phyloP scores from a whole-genome alignment of 2,329 filamentous ascomycete genomes.

The Calonectria hongkongensis region DNA sequence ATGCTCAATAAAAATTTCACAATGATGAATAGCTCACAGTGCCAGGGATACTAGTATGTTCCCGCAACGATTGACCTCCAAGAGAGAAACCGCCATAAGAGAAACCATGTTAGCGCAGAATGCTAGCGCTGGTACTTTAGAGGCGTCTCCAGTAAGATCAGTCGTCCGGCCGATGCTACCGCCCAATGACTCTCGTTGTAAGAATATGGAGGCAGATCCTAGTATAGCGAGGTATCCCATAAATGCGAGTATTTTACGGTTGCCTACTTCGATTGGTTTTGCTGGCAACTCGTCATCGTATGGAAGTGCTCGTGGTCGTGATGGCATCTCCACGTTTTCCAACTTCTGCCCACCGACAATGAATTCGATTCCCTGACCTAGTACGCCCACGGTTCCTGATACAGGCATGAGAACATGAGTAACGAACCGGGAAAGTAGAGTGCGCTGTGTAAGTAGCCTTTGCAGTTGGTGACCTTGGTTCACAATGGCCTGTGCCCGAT shows the following conservation, averaged over 20 bases:
- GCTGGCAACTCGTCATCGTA: not conserved
- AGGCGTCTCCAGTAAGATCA: not conserved
- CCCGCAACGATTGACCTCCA: not conserved
- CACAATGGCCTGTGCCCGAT: not conserved
- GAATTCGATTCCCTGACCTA: not conserved
- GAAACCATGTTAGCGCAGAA: conserved; percentile 3
- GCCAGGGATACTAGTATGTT: not conserved
- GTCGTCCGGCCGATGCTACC: too few species aligned
- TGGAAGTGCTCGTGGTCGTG: conserved; percentile 1
- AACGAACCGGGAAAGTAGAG: not conserved
- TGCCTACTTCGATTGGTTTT: not conserved
- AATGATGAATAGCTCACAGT: not conserved
- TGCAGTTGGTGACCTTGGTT: not conserved
- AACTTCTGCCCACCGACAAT: not conserved
- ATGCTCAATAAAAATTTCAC: not conserved
- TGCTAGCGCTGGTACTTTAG: not conserved
- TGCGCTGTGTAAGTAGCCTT: not conserved
- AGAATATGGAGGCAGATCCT: not conserved
- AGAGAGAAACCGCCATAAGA: not conserved
- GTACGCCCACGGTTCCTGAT: not conserved
- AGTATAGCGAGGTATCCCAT: not conserved
- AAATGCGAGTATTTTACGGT: not conserved
- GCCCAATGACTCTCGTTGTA: not conserved
- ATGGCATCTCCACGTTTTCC: not conserved
- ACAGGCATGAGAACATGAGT: not conserved